Base-by-base conservation (phyloP, 352 stramenopile species). In the Globisporangium lucens region DNA sequence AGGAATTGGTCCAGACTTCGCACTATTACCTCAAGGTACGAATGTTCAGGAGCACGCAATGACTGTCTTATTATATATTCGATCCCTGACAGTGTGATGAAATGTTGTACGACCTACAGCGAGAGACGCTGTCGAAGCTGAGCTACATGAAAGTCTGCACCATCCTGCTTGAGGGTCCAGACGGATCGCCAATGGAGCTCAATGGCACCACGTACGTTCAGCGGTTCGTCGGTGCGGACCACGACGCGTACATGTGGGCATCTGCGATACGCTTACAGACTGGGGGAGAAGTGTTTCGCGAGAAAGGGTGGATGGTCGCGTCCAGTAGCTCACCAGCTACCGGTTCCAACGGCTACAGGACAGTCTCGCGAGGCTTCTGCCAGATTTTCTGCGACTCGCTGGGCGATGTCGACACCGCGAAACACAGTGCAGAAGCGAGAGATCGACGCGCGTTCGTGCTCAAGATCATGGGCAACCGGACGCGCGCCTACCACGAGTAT, bases 1-100 rank as follows among this genome's bases (percentile, higher is more conserved):
- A 22, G 49, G 56, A 24, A 62, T 30, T 55, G 73, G 79, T 41
- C 59, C 65, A 49, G 71, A 75, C 33, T 24, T 60, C 22, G 36
- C 56, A 36, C 43, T 57, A 33, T 13, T 65, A 33, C 43, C 15
- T 65, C 8, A 20, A 65, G 58, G 58, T 64, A 30, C 3, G 38
- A 9, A 20, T 49, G 41, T n/a, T 17, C 8, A 20, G 15, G 36
- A 41, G 9, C 36, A 41, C 36, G 36, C 9, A 9, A 41, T 41
- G 10, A 41, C 13, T 41, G 36, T 41, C 9, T 41, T 12, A 13
- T 41, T 41, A 41, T 41, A 24, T 24, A 24, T 41, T 13, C 36
- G 9, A 41, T 41, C 36, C 36, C 36, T 41, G 13, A 41, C 15
- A 49, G 15, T 17, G 12, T 17, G 3, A 53, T 10, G 36, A 9